Evolutionary conservation across 2,329 filamentous ascomycete genomes (phyloP), one percentile per base, ranked within the genome.

Genomic region (Aureobasidium sp.): DNA sequence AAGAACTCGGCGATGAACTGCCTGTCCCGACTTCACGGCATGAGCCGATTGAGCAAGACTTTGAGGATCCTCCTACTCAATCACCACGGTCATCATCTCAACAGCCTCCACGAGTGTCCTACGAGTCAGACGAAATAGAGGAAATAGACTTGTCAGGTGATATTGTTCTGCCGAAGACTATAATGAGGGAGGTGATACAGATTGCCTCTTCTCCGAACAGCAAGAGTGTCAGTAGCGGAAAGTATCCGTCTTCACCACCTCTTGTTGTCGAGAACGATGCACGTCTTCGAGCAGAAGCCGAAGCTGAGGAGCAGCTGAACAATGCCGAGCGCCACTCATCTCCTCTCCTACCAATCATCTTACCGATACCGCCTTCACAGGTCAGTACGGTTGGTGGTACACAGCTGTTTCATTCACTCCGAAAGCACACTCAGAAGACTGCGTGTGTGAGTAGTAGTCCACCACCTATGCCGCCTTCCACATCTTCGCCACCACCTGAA

Each of bases 211-310:
- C 60, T 44, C 49, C 49, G 22, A 62, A n/a, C 44, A 57, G 52
- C 42, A 62, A 54, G 60, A 60, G 57, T 33, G 35, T 50, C 45
- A 60, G 57, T 60, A 60, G 57, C 45, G 57, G 57, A 42, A 49
- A 60, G 44, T 60, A 60, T 56, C 60, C 60, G 49, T 62, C 60
- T 39, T 62, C 60, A 17, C 50, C 60, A 48, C 60, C 60, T 31
- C 27, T 40, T 50, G 45, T 45, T 40, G 33, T 45, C 33, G 45
- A 60, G 33, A 60, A 50, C 27, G 45, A 60, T 45, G 35, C 45
- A 15, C 45, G 35, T 27, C 31, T 50, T 31, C 44, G 45, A 22
- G 45, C 54, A 35, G 53, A 54, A 42, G 37, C 50, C 3, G 49
- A 53, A 39, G 52, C 39, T 17, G 42, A 45, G 45, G 47, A 39